Evolutionary conservation across 257 asterid genomes (phyloP).

Genomic region (Fraxinus americana): DNA sequence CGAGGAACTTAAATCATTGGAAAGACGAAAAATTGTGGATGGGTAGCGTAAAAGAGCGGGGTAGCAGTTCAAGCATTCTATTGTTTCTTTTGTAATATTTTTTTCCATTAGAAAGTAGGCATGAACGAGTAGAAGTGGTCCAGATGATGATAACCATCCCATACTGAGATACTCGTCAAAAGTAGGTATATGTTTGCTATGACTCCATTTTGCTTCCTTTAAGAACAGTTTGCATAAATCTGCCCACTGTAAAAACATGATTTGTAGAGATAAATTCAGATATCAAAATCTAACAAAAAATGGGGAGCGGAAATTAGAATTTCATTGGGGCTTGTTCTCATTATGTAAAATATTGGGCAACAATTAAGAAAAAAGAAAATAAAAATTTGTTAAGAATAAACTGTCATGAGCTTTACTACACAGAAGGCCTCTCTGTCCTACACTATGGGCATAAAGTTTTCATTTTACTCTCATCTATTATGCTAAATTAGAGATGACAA

Average conservation of each 20-base stretch:
- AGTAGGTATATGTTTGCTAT: slow-evolving; percentile 3
- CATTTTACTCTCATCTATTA: too few relatives aligned
- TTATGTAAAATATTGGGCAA: background rate
- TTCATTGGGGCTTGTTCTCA: too few relatives aligned
- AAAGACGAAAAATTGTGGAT: slow-evolving; percentile 23
- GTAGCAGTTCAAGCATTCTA: slow-evolving; percentile 8
- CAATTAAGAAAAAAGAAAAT: too few relatives aligned
- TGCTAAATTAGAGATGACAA: too few relatives aligned
- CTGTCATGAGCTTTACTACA: too few relatives aligned
- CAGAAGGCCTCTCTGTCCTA: too few relatives aligned
- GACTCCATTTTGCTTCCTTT: slow-evolving; percentile 25
- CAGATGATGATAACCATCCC: slow-evolving; percentile 37
- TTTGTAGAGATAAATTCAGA: background rate
- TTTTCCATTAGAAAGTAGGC: slow-evolving; percentile 29
- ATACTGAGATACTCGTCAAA: slow-evolving; percentile 32
- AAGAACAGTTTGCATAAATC: slow-evolving; percentile 32
- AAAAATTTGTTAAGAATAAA: background rate
- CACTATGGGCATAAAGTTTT: too few relatives aligned
- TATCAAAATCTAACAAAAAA: background rate
- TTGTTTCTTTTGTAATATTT: slow-evolving; percentile 25
- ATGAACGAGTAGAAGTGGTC: slow-evolving; percentile 25
- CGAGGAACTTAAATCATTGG: slow-evolving; percentile 24
- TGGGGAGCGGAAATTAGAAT: too few relatives aligned
- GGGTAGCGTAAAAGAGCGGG: slow-evolving; percentile 14
- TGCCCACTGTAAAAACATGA: slow-evolving; percentile 28